A percentile compares a stretch with the other conserved stretches of the same genome.
Conservation (phyloP, 768 basidiomycete genomes). For the Chiua virens region DNA sequence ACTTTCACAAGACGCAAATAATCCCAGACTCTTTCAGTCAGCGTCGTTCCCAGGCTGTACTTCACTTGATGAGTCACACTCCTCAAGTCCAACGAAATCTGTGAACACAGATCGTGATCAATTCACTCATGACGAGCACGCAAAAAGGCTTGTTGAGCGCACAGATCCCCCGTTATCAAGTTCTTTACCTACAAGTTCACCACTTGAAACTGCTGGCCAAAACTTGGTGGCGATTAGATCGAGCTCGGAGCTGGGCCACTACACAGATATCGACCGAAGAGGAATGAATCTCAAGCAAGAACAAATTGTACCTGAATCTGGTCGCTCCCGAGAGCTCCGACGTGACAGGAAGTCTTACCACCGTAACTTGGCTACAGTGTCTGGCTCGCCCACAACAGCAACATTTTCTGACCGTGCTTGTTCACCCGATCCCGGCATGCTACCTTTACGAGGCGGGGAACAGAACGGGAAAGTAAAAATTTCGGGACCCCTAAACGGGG, state of each 20-base stretch:
- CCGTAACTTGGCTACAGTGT: constrained; percentile 51
- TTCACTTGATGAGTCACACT: constrained; percentile 28
- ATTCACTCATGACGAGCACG: constrained; percentile 22
- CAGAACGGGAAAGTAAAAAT: constrained; percentile 74
- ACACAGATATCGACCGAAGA: constrained; percentile 58
- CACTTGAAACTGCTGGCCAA: constrained; percentile 38
- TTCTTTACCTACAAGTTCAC: constrained; percentile 51
- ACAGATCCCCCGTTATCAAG: constrained; percentile 63
- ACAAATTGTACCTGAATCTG: constrained; percentile 54
- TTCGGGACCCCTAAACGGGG: constrained; percentile 82
- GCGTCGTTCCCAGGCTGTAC: constrained; percentile 30
- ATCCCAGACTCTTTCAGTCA: constrained; percentile 60
- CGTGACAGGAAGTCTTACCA: constrained; percentile 65
- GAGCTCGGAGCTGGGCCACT: constrained; percentile 82
- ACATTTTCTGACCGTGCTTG: constrained; percentile 38
- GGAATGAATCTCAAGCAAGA: constrained; percentile 34
- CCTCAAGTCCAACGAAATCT: constrained; percentile 59
- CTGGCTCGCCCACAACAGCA: constrained; percentile 43
- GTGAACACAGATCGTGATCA: constrained; percentile 33
- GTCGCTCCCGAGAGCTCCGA: constrained; percentile 48
- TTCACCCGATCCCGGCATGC: constrained; percentile 51
- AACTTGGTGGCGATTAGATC: constrained; percentile 46
- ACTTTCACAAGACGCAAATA: constrained; percentile 51
- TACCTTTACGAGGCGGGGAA: constrained; percentile 53
- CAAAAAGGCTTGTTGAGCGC: constrained; percentile 45